Conservation (phyloP, 257 asterid species). For the Paulownia fortunei region DNA sequence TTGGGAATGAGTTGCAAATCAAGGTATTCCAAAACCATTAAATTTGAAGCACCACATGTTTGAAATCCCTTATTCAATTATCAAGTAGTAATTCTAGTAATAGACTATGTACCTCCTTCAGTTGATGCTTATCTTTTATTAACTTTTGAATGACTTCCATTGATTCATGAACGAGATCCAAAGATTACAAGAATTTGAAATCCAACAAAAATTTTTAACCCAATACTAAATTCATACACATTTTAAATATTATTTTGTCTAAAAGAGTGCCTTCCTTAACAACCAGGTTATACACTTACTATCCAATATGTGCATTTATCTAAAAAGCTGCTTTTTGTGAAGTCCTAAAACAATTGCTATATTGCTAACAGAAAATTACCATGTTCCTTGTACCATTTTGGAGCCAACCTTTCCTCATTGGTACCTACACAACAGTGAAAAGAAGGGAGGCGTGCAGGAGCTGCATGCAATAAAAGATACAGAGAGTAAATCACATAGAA, state of each 20-base stretch:
- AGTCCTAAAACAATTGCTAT: background rate
- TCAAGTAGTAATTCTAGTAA: too few relatives aligned
- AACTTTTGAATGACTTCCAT: background rate
- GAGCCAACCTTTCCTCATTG: constrained; percentile 72
- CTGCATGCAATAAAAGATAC: constrained; percentile 46
- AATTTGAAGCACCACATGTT: background rate
- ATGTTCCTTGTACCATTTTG: constrained; percentile 82
- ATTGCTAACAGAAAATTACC: constrained; percentile 49
- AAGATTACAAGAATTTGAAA: background rate
- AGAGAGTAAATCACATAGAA: constrained; percentile 2
- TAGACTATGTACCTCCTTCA: background rate
- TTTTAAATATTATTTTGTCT: background rate
- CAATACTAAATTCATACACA: background rate
- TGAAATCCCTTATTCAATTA: background rate
- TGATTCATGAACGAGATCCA: background rate
- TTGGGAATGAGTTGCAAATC: background rate
- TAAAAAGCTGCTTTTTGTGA: too few relatives aligned
- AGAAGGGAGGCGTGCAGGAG: constrained; percentile 80
- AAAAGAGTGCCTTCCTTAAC: background rate
- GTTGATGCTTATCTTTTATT: background rate
- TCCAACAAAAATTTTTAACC: background rate
- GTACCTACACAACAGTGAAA: constrained; percentile 89
- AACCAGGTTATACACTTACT: background rate
- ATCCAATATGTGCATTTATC: too few relatives aligned
- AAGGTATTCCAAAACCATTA: background rate